Evolutionary conservation across 202 grass and related monocot genomes (phyloP).

Genomic region (Zoysia matrella): DNA sequence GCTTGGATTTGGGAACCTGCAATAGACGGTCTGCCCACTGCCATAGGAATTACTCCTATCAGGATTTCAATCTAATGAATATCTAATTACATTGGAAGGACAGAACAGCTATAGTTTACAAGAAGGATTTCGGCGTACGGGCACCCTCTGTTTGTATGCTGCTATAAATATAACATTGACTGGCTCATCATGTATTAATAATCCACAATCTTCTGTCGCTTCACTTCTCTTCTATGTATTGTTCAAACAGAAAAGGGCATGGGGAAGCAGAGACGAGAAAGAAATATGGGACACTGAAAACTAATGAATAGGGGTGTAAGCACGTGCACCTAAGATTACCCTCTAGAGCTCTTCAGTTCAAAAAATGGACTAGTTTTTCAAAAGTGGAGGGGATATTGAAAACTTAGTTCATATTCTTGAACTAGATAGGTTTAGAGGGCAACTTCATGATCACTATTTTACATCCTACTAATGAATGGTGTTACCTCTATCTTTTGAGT

Average conservation of each 20-base stretch:
- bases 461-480: conserved; percentile 51
- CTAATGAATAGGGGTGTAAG: conserved; percentile 32
- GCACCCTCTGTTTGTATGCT: conserved; percentile 18
- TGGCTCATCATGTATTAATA: conserved; percentile 34
- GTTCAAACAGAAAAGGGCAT: neutral
- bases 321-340: no score
- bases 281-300: conserved; percentile 37
- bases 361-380: neutral
- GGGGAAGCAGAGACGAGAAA: conserved; percentile 37
- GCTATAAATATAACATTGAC: conserved; percentile 44
- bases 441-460: no score
- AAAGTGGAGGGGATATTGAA: no score
- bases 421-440: conserved; percentile 1
- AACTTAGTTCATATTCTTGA: no score
- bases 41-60: neutral
- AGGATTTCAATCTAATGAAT: conserved; percentile 28
- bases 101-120: conserved; percentile 39
- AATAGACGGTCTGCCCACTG: conserved; percentile 6
- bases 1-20: conserved; percentile 24
- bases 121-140: conserved; percentile 29
- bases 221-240: conserved; percentile 66
- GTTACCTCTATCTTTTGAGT: conserved; percentile 68
- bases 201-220: conserved; percentile 50
- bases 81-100: conserved; percentile 28
- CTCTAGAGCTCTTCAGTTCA: conserved; percentile 23